Evolutionary conservation across 305 asterid genomes (phyloP).

Genomic region (Coffea humblotiana): DNA sequence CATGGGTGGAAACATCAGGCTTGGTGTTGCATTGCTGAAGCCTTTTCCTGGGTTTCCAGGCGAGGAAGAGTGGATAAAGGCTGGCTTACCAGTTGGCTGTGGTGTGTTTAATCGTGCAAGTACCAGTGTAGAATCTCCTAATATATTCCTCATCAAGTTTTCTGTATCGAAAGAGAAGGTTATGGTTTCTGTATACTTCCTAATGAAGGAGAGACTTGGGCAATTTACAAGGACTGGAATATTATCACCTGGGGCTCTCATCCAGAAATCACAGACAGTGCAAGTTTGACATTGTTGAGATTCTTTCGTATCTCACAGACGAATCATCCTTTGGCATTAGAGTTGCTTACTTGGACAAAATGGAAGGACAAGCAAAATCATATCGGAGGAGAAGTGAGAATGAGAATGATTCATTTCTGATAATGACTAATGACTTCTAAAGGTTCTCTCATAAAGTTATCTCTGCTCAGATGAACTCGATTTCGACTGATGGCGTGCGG

Average conservation of each 20-base stretch:
- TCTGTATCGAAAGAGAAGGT: neutral
- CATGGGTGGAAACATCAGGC: neutral
- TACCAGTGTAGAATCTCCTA: neutral
- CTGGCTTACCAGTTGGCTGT: conserved; percentile 4
- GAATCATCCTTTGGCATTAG: neutral
- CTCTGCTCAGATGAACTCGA: neutral
- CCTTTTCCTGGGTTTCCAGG: neutral
- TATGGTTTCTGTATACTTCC: neutral
- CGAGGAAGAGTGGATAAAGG: neutral
- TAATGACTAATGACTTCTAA: conserved; percentile 36
- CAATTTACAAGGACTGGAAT: no score
- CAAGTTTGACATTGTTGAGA: conserved; percentile 10
- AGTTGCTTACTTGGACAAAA: conserved; percentile 43
- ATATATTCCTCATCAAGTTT: neutral
- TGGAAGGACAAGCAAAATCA: conserved; percentile 47
- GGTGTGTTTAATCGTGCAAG: neutral
- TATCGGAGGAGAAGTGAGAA: conserved; percentile 34
- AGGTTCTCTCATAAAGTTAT: conserved; percentile 56
- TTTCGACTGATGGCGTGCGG: neutral
- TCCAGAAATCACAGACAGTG: neutral
- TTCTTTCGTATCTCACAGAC: neutral
- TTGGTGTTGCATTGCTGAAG: conserved; percentile 1
- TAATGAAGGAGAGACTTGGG: neutral
- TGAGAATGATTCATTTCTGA: conserved; percentile 19
- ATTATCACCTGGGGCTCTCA: neutral